Percentiles rank a stretch among this genome's conserved stretches.
phyloP scores from a whole-genome alignment of 495 filamentous ascomycete genomes.

The Aspergillus steynii region DNA sequence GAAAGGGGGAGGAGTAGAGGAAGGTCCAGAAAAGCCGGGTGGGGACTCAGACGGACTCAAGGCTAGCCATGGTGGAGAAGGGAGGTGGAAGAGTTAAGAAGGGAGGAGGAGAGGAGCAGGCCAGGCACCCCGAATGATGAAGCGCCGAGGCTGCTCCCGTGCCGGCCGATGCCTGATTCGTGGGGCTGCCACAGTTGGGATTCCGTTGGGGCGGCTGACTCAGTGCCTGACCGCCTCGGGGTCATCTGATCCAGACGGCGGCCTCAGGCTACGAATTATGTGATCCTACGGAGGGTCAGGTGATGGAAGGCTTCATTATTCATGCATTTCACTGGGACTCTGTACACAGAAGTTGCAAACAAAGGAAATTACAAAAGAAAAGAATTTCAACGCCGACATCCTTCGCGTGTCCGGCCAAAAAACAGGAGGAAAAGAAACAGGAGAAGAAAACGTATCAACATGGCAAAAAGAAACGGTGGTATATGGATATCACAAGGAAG shows the following conservation, averaged over 20 bases:
- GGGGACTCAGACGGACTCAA: constrained; percentile 6
- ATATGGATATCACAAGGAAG: constrained; percentile 21
- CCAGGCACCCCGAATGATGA: not conserved
- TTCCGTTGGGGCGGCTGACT: constrained; percentile 7
- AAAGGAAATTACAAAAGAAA: constrained; percentile 25
- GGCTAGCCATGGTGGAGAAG: constrained; percentile 8
- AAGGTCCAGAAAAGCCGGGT: constrained; percentile 1
- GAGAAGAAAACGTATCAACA: constrained; percentile 11
- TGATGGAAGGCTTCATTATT: not conserved
- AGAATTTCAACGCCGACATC: not conserved
- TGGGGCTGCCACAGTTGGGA: constrained; percentile 13
- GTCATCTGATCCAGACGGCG: not conserved
- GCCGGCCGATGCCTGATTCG: constrained; percentile 21
- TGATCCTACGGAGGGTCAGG: too few species aligned
- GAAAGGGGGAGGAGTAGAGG: not conserved
- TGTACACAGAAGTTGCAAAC: constrained; percentile 13
- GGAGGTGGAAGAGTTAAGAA: not conserved
- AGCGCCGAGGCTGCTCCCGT: constrained; percentile 21
- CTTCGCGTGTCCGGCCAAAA: not conserved
- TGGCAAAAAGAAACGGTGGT: constrained; percentile 21
- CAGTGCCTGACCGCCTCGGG: not conserved
- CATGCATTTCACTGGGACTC: constrained; percentile 2
- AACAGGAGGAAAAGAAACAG: constrained; percentile 5
- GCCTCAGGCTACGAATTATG: not conserved
- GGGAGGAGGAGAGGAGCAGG: not conserved